phyloP scores from a whole-genome alignment of 2,329 filamentous ascomycete species.

The Nemania abortiva region DNA sequence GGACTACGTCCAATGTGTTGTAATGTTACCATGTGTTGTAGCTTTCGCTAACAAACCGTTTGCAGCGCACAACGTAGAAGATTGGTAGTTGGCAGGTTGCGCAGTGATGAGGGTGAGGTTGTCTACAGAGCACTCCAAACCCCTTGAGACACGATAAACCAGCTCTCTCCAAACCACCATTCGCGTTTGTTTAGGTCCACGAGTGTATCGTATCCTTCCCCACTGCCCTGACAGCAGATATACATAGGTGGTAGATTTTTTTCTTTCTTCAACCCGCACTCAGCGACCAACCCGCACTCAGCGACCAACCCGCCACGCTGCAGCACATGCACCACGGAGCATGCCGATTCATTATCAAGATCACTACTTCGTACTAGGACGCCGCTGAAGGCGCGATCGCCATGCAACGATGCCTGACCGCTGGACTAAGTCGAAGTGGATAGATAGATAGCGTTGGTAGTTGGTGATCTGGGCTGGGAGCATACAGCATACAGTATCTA shows the following conservation, averaged over 20 bases:
- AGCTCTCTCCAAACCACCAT: background rate
- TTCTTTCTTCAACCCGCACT: slow-evolving; percentile 15
- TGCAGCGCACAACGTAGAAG: slow-evolving; percentile 12
- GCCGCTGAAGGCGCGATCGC: slow-evolving; percentile 21
- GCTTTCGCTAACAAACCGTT: slow-evolving; percentile 29
- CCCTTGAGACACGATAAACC: slow-evolving; percentile 18
- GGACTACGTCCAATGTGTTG: slow-evolving; percentile 21
- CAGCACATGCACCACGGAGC: slow-evolving; percentile 18
- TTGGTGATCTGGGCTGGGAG: slow-evolving; percentile 18
- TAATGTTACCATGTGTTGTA: slow-evolving; percentile 18
- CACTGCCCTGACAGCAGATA: background rate
- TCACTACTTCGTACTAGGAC: slow-evolving; percentile 17
- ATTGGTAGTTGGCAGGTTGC: slow-evolving; percentile 26
- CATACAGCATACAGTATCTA: slow-evolving; percentile 2
- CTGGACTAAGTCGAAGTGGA: slow-evolving; percentile 4
- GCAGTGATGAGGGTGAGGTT: slow-evolving; percentile 19
- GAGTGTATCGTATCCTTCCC: slow-evolving; percentile 2
- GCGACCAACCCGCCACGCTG: slow-evolving; percentile 18
- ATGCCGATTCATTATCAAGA: slow-evolving; percentile 12
- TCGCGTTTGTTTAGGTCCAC: slow-evolving; percentile 5
- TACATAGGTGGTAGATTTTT: background rate
- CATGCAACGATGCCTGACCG: slow-evolving; percentile 40
- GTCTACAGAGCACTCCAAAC: slow-evolving; percentile 15
- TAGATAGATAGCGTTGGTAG: slow-evolving; percentile 7
- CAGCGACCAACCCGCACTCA: slow-evolving; percentile 15